These are phyloP conservation scores for Colletotrichum godetiae DNA, from an alignment of 2,329 filamentous ascomycete genomes.

Conservation along the genomic window DNA sequence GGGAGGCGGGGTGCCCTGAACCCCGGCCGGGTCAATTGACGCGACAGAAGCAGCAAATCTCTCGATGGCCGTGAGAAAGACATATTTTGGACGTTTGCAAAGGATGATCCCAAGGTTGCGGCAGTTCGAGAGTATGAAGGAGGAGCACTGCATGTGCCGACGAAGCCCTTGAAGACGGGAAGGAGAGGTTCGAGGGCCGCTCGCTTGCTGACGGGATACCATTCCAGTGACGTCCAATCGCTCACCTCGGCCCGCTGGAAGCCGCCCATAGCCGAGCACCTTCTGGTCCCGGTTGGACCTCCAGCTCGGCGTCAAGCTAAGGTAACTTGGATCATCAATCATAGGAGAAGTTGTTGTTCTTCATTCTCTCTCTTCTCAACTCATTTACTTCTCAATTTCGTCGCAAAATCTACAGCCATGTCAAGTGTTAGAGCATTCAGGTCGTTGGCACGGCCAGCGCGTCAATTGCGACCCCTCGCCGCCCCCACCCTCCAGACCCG, in stretches of 20 bases:
- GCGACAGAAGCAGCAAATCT: conserved; percentile 56
- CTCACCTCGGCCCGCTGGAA: conserved; percentile 51
- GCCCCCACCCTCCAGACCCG: conserved; percentile 52
- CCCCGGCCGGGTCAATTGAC: conserved; percentile 48
- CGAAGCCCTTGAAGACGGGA: conserved; percentile 37
- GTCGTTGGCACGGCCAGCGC: conserved; percentile 48
- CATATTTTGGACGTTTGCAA: conserved; percentile 50
- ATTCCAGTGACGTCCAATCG: conserved; percentile 34
- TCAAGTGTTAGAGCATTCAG: conserved; percentile 52
- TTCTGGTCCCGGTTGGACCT: conserved; percentile 36
- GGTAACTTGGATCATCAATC: conserved; percentile 28
- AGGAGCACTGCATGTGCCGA: conserved; percentile 38
- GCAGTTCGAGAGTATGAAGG: conserved; percentile 23
- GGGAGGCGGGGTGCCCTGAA: conserved; percentile 43
- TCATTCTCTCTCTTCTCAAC: conserved; percentile 9
- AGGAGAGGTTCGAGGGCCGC: conserved; percentile 21
- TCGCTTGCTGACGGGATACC: conserved; percentile 36
- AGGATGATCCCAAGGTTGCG: conserved; percentile 33
- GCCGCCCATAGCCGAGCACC: conserved; percentile 54
- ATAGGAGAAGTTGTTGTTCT: background rate
- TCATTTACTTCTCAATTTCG: background rate
- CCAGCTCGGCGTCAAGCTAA: conserved; percentile 30
- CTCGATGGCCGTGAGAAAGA: conserved; percentile 58
- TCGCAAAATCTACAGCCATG: conserved; percentile 44
- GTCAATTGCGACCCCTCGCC: conserved; percentile 41